phyloP scores from a whole-genome alignment of 2,329 filamentous ascomycete species.

The Fusarium illudens region DNA sequence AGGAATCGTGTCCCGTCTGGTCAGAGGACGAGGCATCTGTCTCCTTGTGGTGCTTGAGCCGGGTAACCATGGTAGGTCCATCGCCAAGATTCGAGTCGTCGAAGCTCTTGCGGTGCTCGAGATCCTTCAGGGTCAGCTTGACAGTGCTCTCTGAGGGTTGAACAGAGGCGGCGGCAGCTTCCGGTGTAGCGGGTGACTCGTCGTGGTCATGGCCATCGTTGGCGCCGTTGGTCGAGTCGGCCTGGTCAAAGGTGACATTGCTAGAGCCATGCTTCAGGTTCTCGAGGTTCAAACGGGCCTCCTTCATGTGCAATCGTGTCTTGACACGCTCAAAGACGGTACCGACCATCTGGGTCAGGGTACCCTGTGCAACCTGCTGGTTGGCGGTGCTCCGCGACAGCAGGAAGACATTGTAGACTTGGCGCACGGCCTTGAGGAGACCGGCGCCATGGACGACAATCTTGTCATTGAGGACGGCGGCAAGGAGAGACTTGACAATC shows the following conservation, averaged over 20 bases:
- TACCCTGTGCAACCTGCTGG: constrained; percentile 96
- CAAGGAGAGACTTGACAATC: constrained; percentile 95
- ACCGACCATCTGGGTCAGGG: constrained; percentile 97
- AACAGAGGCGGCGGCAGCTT: constrained; percentile 32
- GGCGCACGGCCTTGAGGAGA: constrained; percentile 92
- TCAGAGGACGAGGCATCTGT: constrained; percentile 58
- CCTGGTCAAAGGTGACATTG: constrained; percentile 60
- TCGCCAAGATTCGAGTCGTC: constrained; percentile 73
- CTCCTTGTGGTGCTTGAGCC: constrained; percentile 60
- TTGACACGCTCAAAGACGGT: constrained; percentile 98
- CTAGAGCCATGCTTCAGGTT: constrained; percentile 63
- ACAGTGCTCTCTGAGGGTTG: constrained; percentile 50
- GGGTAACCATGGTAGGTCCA: constrained; percentile 72
- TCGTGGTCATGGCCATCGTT: constrained; percentile 51
- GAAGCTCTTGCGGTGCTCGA: constrained; percentile 74
- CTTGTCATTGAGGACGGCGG: constrained; percentile 97
- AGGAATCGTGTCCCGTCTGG: constrained; percentile 63
- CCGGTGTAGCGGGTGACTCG: constrained; percentile 47
- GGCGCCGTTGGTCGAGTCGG: constrained; percentile 50
- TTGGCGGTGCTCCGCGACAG: constrained; percentile 93
- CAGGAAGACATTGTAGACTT: constrained; percentile 99
- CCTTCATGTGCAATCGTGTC: constrained; percentile 84
- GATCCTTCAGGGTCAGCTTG: constrained; percentile 72
- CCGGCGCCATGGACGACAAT: constrained; percentile 98
- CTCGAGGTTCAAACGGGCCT: constrained; percentile 70